Percentiles rank a stretch among this genome's conserved stretches.
phyloP scores from a whole-genome alignment of 108 stramenopile genomes.

The Nannochloropsis salina region DNA sequence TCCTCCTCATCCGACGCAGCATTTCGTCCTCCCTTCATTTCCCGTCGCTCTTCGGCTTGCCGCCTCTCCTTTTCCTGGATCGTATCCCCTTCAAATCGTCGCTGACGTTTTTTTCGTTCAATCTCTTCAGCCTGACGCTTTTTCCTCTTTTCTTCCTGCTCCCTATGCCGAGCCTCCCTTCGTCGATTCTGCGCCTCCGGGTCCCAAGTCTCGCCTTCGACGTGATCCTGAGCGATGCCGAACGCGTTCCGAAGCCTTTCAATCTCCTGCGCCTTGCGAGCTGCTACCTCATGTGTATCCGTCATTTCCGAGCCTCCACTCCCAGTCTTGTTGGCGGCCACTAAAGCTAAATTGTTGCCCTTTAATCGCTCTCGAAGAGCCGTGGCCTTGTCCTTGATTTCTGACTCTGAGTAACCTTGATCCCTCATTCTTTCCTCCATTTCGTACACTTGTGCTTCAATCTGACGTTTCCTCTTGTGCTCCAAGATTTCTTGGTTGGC shows the following conservation, averaged over 20 bases:
- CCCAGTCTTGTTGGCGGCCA: not conserved
- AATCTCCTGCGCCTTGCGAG: constrained; percentile 42
- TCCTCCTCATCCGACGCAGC: not conserved
- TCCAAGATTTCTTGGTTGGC: constrained; percentile 51
- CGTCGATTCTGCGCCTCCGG: constrained; percentile 44
- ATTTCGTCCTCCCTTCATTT: not conserved
- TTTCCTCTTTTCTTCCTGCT: constrained; percentile 27
- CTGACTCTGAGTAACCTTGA: constrained; percentile 45
- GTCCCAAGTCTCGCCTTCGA: constrained; percentile 50
- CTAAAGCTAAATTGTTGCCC: not conserved
- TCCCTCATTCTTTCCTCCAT: constrained; percentile 50
- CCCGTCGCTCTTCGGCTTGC: not conserved
- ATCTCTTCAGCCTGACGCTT: constrained; percentile 24
- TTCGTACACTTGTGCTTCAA: constrained; percentile 54
- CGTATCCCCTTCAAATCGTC: constrained; percentile 19
- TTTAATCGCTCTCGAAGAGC: constrained; percentile 21
- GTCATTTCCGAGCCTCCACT: constrained; percentile 32
- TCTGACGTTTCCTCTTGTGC: constrained; percentile 49
- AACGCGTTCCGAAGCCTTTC: constrained; percentile 44
- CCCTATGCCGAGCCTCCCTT: constrained; percentile 27
- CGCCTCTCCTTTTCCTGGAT: constrained; percentile 18
- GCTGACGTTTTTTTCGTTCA: not conserved
- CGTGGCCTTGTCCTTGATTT: constrained; percentile 49
- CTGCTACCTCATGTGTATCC: constrained; percentile 42
- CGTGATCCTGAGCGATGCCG: constrained; percentile 47